Evolutionary conservation across 75 land plant genomes (phyloP), one percentile per base, ranked within the genome.

Genomic region (Larix kaempferi): DNA sequence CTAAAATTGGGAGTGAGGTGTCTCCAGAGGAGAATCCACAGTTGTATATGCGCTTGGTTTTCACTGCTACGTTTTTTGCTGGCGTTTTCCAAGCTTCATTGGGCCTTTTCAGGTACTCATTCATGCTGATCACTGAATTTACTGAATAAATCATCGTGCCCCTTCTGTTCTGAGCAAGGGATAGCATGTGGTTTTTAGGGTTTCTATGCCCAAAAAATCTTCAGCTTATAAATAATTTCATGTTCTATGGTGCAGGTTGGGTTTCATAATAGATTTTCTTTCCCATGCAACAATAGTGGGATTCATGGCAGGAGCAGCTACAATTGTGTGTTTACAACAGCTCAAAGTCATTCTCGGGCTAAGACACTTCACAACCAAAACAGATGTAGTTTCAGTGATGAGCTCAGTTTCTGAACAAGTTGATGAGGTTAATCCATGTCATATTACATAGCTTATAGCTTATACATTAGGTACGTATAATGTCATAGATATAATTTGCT

Each of bases 261-360:
- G 98, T 71, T 92, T 92, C 56, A 82, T 94, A 65, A 90, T 92
- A 54, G 95, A 93, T 77, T 92, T 95, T 59, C 79, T 95, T 29
- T 95, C 98, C 33, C 95, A 93, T 80, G 93, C 98, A n/a, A 86
- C 98, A 23, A 84, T 95, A 33, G 82, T 92, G 2, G 95, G 98
- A 16, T 95, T 95, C 85, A 95, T 91, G 93, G 93, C 78, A 3
- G 98, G 95, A 60, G 93, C 98, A 11, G 98, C 98, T 10, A 86
- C 91, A 11, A 88, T 91, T 44, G 94, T 92, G 55, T 80, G 71
- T 56, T 84, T 94, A 26, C 98, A 95, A 77, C 98, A 95, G 75
- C 85, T 95, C 2, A 95, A 92, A 80, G 91, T 92, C 15, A 73
- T 95, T 14, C 81, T 93, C 17, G 91, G 93, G 3, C 87, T 95